A percentile compares a stretch with the other conserved stretches of the same genome.
Conservation (phyloP, 192 early-diverging fungal species). For the Chytriomyces confervae region DNA sequence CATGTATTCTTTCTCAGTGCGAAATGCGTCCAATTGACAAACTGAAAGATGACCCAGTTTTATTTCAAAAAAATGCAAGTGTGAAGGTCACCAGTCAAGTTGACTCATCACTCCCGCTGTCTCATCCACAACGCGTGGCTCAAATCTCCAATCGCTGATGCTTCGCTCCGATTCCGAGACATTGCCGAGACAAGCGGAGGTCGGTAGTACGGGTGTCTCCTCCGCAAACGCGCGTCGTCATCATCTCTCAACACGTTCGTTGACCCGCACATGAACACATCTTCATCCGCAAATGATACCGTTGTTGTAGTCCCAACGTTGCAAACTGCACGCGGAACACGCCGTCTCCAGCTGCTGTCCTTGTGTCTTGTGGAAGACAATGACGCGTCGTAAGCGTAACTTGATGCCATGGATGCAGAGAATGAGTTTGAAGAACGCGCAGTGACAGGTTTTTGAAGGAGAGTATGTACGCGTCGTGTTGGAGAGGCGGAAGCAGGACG, state of each 20-base stretch:
- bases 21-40: no score
- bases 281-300: background rate
- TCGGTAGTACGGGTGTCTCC: slow-evolving; percentile 19
- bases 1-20: no score
- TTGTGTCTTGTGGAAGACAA: background rate
- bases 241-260: slow-evolving; percentile 10
- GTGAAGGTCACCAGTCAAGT: no score
- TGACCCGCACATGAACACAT: no score
- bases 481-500: background rate
- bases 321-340: slow-evolving; percentile 5
- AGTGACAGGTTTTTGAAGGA: no score
- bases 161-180: background rate
- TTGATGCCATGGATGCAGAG: no score
- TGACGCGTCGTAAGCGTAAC: no score
- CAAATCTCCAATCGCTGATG: background rate
- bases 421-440: no score
- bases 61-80: no score
- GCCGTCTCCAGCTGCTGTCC: background rate
- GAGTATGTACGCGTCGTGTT: background rate
- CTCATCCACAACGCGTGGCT: background rate
- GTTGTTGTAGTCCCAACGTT: background rate
- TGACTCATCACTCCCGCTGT: background rate
- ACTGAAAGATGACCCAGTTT: no score
- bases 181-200: background rate
- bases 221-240: background rate